Percentiles rank a stretch among this genome's conserved stretches.
Conservation (phyloP, 2,329 filamentous ascomycete genomes). For the Penicillium sp. region DNA sequence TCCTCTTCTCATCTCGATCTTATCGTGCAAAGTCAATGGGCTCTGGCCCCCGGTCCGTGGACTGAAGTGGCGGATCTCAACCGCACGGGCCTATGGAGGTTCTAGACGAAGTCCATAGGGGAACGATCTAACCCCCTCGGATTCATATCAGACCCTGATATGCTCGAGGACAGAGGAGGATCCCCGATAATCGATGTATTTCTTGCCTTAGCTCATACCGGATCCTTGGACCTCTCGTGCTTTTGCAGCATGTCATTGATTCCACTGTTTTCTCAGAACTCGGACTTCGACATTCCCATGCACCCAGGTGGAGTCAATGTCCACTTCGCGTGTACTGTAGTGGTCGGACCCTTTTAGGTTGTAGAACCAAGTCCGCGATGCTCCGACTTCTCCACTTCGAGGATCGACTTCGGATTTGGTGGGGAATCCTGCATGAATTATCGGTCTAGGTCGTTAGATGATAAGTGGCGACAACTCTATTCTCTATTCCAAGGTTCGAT, state of each 20-base stretch:
- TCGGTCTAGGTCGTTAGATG: constrained; percentile 3
- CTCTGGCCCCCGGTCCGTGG: background rate
- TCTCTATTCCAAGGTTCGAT: background rate
- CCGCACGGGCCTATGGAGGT: constrained; percentile 7
- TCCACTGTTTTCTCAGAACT: too few species aligned
- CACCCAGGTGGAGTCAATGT: too few species aligned
- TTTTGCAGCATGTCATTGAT: too few species aligned
- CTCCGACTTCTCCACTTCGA: constrained; percentile 7
- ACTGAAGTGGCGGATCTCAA: background rate
- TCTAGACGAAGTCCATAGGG: too few species aligned
- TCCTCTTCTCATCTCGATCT: background rate
- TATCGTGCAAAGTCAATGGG: background rate
- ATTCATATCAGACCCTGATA: too few species aligned
- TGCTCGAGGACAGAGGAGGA: too few species aligned
- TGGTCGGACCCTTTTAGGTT: background rate
- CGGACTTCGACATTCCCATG: too few species aligned
- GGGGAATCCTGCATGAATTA: background rate
- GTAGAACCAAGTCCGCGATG: constrained; percentile 2
- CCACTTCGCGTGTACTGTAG: background rate
- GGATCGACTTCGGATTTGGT: constrained; percentile 2
- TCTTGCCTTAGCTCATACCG: too few species aligned
- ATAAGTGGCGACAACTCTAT: background rate
- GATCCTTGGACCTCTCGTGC: too few species aligned
- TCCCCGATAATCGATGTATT: too few species aligned
- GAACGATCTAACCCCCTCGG: too few species aligned